These are phyloP conservation scores for Solanum bulbocastanum DNA, from an alignment of 257 asterid genomes.

Conservation along the genomic window DNA sequence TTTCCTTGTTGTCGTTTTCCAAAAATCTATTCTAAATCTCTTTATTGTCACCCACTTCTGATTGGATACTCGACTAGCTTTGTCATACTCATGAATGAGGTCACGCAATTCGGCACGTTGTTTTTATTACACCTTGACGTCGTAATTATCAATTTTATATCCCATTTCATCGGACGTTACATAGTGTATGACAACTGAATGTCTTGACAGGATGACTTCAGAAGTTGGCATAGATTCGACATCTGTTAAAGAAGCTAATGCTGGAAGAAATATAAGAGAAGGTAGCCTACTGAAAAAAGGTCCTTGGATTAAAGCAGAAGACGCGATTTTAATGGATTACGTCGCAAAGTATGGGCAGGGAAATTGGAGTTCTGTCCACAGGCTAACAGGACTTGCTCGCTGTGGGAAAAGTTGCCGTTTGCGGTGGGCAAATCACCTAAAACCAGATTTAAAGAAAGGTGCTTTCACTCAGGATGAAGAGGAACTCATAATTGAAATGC, in stretches of 20 bases:
- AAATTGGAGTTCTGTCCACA: conserved; percentile 76
- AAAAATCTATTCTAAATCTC: not conserved
- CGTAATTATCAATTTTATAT: not conserved
- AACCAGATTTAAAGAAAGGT: conserved; percentile 69
- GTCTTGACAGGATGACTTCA: conserved; percentile 33
- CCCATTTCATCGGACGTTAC: not conserved
- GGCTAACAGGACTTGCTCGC: conserved; percentile 73
- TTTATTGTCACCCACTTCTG: not conserved
- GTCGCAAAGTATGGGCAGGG: conserved; percentile 71
- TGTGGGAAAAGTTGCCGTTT: conserved; percentile 89
- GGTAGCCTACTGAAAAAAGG: conserved; percentile 56
- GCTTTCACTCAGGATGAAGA: conserved; percentile 69
- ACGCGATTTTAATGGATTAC: conserved; percentile 50
- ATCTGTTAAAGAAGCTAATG: conserved; percentile 32
- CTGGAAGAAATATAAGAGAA: conserved; percentile 35
- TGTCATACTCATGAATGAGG: not conserved
- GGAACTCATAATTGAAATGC: conserved; percentile 51
- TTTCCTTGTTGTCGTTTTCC: not conserved
- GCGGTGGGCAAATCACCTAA: conserved; percentile 83
- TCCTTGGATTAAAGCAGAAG: conserved; percentile 87
- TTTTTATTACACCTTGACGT: not conserved
- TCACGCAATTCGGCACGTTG: not conserved
- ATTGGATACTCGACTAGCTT: not conserved
- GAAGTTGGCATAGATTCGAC: conserved; percentile 29
- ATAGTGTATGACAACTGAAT: conserved; percentile 35